phyloP scores from a whole-genome alignment of 768 basidiomycete genomes.

The Mrakia gelida region DNA sequence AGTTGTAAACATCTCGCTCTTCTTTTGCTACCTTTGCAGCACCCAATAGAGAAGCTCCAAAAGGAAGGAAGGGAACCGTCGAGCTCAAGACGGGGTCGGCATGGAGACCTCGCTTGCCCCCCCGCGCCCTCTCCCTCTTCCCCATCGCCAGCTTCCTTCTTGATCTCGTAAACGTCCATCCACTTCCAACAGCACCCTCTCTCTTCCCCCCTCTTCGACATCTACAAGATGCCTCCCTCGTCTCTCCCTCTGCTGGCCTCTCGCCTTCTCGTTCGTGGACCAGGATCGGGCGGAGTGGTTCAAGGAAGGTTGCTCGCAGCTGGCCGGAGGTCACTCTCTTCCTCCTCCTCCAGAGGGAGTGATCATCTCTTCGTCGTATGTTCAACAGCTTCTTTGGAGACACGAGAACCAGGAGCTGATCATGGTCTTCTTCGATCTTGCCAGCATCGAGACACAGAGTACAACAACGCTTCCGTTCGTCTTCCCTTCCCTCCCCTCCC shows the following conservation, averaged over 20 bases:
- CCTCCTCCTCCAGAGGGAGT: slow-evolving; percentile 1
- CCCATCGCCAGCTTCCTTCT: neutral
- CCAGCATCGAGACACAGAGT: slow-evolving; percentile 88
- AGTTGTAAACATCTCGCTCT: no score
- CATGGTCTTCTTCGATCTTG: neutral
- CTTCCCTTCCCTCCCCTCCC: neutral
- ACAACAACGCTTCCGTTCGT: slow-evolving; percentile 84
- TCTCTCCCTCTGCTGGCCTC: neutral
- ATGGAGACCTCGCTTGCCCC: neutral
- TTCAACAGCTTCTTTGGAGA: neutral
- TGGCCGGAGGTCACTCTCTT: neutral
- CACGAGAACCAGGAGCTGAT: neutral
- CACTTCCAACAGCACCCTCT: neutral
- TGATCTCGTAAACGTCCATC: neutral
- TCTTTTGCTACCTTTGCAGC: no score
- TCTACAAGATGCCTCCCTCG: neutral
- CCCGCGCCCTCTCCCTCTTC: neutral
- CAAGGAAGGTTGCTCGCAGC: neutral
- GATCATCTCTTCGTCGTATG: slow-evolving; percentile 30
- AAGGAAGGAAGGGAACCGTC: neutral
- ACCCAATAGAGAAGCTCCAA: neutral
- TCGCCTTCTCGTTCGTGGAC: neutral
- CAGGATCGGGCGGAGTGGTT: neutral
- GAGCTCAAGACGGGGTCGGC: neutral
- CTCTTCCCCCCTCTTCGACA: neutral